Conservation (phyloP, 2,329 filamentous ascomycete genomes). For the Penicillium sp. region DNA sequence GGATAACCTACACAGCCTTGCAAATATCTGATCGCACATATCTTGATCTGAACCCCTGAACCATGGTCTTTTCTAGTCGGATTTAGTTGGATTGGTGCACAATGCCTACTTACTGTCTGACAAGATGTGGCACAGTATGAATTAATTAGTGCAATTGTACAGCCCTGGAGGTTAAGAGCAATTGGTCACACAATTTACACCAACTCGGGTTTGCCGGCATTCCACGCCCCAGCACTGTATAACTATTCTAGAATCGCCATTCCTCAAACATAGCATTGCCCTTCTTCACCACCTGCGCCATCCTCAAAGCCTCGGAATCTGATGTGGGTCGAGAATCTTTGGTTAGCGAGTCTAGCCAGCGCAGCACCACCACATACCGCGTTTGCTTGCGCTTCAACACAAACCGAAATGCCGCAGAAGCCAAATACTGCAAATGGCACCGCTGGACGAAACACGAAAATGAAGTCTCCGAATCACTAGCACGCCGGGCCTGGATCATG, state of each 20-base stretch:
- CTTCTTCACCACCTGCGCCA: conserved; percentile 28
- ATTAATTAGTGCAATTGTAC: neutral
- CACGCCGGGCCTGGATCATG: conserved; percentile 50
- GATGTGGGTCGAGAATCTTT: conserved; percentile 31
- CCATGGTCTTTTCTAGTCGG: neutral
- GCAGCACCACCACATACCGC: conserved; percentile 54
- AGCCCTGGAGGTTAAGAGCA: neutral
- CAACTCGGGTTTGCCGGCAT: neutral
- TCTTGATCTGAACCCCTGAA: conserved; percentile 1
- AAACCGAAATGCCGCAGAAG: conserved; percentile 58
- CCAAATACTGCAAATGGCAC: conserved; percentile 56
- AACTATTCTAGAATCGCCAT: conserved; percentile 26
- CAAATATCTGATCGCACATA: neutral
- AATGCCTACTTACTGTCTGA: neutral
- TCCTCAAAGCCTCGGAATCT: conserved; percentile 28
- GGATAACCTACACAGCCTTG: conserved; percentile 8
- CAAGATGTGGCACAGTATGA: neutral
- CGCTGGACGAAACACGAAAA: conserved; percentile 53
- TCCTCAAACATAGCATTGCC: conserved; percentile 31
- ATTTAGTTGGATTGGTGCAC: conserved; percentile 14
- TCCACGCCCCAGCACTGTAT: neutral
- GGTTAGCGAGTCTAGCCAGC: conserved; percentile 55
- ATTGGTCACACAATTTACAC: neutral
- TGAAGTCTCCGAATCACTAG: conserved; percentile 15
- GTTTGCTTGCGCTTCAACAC: conserved; percentile 66